Percentiles rank a stretch among this genome's conserved stretches.
Conservation (phyloP, 2,329 filamentous ascomycete genomes). For the Diaporthe aspalathi region DNA sequence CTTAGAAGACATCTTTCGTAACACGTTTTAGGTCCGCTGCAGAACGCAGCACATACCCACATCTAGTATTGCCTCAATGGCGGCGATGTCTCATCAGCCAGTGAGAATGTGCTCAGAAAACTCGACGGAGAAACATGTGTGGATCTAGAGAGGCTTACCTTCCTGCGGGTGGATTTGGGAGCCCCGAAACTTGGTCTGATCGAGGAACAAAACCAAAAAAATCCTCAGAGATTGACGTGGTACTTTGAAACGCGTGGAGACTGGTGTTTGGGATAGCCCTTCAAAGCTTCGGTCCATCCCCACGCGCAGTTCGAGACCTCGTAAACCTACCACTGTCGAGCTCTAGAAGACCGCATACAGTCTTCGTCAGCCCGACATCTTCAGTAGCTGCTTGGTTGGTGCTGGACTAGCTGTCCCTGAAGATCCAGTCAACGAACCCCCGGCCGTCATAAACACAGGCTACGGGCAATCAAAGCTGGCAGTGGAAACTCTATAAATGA, state of each 20-base stretch:
- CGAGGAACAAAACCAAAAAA: not conserved
- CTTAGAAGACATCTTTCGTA: not conserved
- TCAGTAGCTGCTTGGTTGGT: conserved; percentile 2
- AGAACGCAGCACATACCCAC: not conserved
- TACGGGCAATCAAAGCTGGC: conserved; percentile 44
- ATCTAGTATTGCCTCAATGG: conserved; percentile 29
- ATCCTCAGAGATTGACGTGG: conserved; percentile 36
- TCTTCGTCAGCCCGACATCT: conserved; percentile 28
- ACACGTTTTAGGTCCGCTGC: no score
- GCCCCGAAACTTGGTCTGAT: not conserved
- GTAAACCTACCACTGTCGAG: conserved; percentile 39
- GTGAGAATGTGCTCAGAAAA: not conserved
- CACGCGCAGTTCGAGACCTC: conserved; percentile 37
- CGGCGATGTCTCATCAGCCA: not conserved
- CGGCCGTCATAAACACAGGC: conserved; percentile 37
- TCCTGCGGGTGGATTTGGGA: conserved; percentile 3
- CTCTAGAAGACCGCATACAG: not conserved
- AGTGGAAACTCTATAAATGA: no score
- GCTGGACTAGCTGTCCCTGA: conserved; percentile 7
- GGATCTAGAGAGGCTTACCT: not conserved
- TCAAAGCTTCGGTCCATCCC: conserved; percentile 42
- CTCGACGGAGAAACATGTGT: not conserved
- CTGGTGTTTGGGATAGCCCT: conserved; percentile 43
- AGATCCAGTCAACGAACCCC: not conserved
- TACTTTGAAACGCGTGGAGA: conserved; percentile 44